phyloP scores from a whole-genome alignment of 208 protist genomes.

The Histomonas meleagridis region DNA sequence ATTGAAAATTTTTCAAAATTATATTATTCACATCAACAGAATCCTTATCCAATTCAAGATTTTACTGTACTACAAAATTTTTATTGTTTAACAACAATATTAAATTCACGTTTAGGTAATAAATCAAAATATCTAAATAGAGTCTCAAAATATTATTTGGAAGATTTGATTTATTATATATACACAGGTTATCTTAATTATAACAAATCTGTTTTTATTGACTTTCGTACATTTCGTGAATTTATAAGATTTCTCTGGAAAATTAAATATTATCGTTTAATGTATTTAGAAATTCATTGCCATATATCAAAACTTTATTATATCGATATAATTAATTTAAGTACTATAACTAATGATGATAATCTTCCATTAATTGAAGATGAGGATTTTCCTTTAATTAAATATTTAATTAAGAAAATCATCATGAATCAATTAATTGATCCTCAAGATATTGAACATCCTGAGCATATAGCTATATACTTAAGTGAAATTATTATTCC shows the following conservation, averaged over 20 bases:
- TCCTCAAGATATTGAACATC: not conserved
- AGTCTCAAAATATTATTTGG: not conserved
- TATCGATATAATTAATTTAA: not conserved
- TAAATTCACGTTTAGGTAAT: not conserved
- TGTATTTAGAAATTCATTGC: not conserved
- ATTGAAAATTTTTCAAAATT: not conserved
- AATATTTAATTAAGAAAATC: not conserved
- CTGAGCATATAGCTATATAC: not conserved
- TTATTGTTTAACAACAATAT: not conserved
- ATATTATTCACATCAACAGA: not conserved
- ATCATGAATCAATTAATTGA: not conserved
- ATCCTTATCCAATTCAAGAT: not conserved
- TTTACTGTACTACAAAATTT: not conserved
- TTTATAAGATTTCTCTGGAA: not conserved
- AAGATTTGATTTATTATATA: not conserved
- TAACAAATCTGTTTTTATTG: not conserved
- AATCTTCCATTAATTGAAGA: not conserved
- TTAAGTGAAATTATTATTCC: not conserved
- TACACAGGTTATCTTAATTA: not conserved
- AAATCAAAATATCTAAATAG: not conserved
- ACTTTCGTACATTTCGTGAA: not conserved
- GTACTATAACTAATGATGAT: not conserved
- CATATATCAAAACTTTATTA: not conserved
- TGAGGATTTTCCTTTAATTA: not conserved
- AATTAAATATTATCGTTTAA: not conserved